Conservation (phyloP, 805 yeast genomes). For the Candida silvicultrix region DNA sequence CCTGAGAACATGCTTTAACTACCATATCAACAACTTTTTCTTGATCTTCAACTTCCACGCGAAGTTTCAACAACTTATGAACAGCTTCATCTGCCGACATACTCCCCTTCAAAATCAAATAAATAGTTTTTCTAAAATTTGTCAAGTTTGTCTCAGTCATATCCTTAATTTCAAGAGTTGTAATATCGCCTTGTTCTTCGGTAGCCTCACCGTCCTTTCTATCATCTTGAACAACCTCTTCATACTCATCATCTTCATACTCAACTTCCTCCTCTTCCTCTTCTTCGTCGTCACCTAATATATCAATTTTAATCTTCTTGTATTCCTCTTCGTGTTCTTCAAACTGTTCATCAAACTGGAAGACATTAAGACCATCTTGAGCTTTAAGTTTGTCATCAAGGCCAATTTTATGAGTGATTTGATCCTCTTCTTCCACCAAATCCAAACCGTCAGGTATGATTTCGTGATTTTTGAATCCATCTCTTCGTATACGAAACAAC, state of each 20-base stretch:
- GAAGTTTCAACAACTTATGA: conserved; percentile 64
- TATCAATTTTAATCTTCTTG: conserved; percentile 22
- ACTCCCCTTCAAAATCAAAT: conserved; percentile 80
- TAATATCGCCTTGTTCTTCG: conserved; percentile 13
- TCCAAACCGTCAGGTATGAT: conserved; percentile 43
- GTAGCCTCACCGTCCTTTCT: conserved; percentile 13
- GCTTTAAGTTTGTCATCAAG: conserved; percentile 46
- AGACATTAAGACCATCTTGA: conserved; percentile 42
- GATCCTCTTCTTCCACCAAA: conserved; percentile 59
- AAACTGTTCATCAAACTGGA: conserved; percentile 44
- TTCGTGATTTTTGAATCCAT: conserved; percentile 33
- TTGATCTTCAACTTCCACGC: conserved; percentile 36
- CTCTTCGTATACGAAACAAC: conserved; percentile 44
- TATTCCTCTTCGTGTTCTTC: conserved; percentile 46
- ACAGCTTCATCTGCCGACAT: conserved; percentile 91
- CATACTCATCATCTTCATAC: conserved; percentile 29
- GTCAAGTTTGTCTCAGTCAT: conserved; percentile 60
- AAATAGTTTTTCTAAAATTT: conserved; percentile 69
- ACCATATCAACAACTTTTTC: conserved; percentile 62
- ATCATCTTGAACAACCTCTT: conserved; percentile 10
- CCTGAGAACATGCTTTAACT: conserved; percentile 77
- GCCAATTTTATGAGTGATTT: conserved; percentile 46
- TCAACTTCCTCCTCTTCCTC: conserved; percentile 41
- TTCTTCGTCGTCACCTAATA: conserved; percentile 24
- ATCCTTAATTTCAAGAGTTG: conserved; percentile 38